Evolutionary conservation across 805 yeast species (phyloP).

Genomic region (Yamadazyma takamatsuzukensis): DNA sequence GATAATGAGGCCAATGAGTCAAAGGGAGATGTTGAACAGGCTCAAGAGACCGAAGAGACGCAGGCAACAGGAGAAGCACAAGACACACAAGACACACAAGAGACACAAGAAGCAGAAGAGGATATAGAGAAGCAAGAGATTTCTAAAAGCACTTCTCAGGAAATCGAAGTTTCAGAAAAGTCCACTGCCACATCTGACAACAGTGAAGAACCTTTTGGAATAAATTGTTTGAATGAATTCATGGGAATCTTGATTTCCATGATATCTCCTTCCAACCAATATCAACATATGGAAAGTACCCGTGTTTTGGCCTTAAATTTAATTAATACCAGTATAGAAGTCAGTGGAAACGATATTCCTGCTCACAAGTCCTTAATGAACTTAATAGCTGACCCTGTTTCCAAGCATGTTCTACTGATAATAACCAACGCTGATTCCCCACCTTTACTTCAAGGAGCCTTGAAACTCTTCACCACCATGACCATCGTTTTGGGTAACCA

Average conservation of each 20-base stretch:
- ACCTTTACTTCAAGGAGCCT: conserved; percentile 66
- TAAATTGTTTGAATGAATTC: conserved; percentile 73
- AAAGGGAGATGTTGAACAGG: background rate
- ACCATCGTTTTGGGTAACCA: conserved; percentile 61
- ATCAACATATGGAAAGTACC: conserved; percentile 82
- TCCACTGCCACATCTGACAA: background rate
- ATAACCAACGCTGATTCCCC: conserved; percentile 73
- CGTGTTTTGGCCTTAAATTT: conserved; percentile 78
- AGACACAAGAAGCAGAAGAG: conserved; percentile 1
- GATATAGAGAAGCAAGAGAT: background rate
- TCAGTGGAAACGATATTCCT: conserved; percentile 61
- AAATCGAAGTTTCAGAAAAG: conserved; percentile 1
- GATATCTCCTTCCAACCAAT: conserved; percentile 76
- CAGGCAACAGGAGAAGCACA: conserved; percentile 2
- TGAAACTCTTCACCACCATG: conserved; percentile 72
- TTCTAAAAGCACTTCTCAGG: background rate
- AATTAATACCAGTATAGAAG: conserved; percentile 76
- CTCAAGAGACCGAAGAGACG: background rate
- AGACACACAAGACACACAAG: background rate
- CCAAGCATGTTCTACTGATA: conserved; percentile 78
- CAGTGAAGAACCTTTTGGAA: conserved; percentile 55
- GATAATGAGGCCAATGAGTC: background rate
- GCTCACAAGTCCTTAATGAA: conserved; percentile 62
- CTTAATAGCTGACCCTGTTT: conserved; percentile 74
- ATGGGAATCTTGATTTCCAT: conserved; percentile 73